phyloP scores from a whole-genome alignment of 805 yeast species.

The Kodamaea hsintzibuensis region DNA sequence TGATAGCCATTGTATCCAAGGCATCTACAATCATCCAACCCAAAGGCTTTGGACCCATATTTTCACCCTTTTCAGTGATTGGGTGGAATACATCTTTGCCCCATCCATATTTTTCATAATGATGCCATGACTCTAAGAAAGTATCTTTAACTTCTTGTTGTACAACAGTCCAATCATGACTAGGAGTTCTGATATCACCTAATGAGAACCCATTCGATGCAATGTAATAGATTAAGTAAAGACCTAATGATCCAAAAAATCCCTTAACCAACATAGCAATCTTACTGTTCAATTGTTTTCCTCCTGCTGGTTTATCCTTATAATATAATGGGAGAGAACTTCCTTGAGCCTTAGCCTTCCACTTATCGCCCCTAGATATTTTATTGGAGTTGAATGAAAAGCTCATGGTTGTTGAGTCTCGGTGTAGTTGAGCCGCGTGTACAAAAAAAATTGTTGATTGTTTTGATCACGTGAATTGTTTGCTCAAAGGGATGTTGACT shows the following conservation, averaged over 20 bases:
- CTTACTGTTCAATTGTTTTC: constrained; percentile 12
- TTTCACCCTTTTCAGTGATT: constrained; percentile 56
- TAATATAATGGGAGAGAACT: constrained; percentile 32
- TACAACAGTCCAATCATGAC: constrained; percentile 45
- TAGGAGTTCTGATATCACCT: not conserved
- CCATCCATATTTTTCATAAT: constrained; percentile 77
- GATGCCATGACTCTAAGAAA: constrained; percentile 75
- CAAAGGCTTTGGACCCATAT: constrained; percentile 78
- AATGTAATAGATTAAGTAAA: constrained; percentile 41
- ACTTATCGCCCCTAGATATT: constrained; percentile 15
- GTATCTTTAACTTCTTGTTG: constrained; percentile 63
- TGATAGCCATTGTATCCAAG: constrained; percentile 75
- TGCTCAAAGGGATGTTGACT: too few relatives aligned
- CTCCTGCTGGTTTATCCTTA: constrained; percentile 32
- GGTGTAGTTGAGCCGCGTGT: not conserved
- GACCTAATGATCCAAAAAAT: constrained; percentile 36
- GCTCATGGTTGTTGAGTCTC: constrained; percentile 7
- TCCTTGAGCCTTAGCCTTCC: constrained; percentile 20
- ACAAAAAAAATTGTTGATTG: not conserved
- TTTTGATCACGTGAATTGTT: not conserved
- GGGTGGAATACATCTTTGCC: constrained; percentile 82
- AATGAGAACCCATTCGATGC: constrained; percentile 10
- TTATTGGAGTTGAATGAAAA: constrained; percentile 12
- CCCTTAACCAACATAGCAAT: constrained; percentile 44
- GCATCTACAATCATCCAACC: constrained; percentile 95